Evolutionary conservation across 306 rosid genomes (phyloP), one percentile per base, ranked within the genome.

Genomic region (Boehmeria nivea): DNA sequence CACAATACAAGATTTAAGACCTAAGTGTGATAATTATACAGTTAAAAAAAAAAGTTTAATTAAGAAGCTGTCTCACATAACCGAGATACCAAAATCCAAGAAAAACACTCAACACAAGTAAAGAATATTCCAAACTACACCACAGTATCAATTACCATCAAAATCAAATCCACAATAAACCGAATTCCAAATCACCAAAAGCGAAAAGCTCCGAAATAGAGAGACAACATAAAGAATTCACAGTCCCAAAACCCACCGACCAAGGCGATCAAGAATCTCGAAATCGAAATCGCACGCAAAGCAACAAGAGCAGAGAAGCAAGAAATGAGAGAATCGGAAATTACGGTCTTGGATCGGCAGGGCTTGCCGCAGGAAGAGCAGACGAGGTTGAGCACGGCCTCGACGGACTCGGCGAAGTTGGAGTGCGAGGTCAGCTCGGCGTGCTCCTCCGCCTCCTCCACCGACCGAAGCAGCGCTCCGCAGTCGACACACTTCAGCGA

Each of bases 401-500:
- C 95, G 43, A 95, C 84, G 53, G 96, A 91, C 72, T 87, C 99
- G n/a, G 93, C 74, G 84, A 91, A 91, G 75, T 82, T 87, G 72
- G 93, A 82, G 82, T 91, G 99, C 44, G 91, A 76, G 68, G 99
- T 87, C 51, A 82, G 95, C 48, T 91, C 93, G 1, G 96, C 95
- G 57, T 87, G 99, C 27, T 87, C 83, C 72, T 84, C 87, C 13
- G 95, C 99, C 80, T 91, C 99, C 67, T 87, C 81, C 0, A 87
- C 86, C 33, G 93, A 87, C 70, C 76, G 76, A 65, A 91, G 64
- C 6, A 91, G 82, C n/a, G 83, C 65, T 0, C 99, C 99, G 19
- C 99, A 91, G 60, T 91, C 99, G 0, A 95, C 96, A 62, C 98
- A 91, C 95, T 87, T 44, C 25, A 91, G 94, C 34, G 98, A 91